Conservation (phyloP, 139 green algal species). For the Diplosphaera chodatii region DNA sequence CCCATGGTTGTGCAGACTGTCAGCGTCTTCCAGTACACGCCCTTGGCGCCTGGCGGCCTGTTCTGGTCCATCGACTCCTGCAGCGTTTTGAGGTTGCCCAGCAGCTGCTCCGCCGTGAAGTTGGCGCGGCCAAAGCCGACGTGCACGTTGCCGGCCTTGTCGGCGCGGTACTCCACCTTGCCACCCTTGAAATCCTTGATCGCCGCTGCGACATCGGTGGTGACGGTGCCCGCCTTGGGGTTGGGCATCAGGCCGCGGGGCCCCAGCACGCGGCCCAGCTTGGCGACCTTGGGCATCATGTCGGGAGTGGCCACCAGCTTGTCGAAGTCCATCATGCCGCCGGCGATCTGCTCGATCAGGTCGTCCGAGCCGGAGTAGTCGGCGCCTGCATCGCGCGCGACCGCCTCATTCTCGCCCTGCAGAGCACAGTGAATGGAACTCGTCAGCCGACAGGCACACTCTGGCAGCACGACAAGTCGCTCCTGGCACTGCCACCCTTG, state of each 20-base stretch:
- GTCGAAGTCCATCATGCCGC: slow-evolving; percentile 98
- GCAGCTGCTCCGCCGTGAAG: slow-evolving; percentile 79
- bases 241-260: slow-evolving; percentile 98
- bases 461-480: too few species aligned
- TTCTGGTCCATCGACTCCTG: slow-evolving; percentile 91
- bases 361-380: slow-evolving; percentile 89
- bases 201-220: slow-evolving; percentile 84
- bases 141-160: slow-evolving; percentile 98
- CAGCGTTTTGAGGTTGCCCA: slow-evolving; percentile 91
- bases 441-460: too few species aligned
- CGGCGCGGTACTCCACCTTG: slow-evolving; percentile 98
- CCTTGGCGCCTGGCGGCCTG: slow-evolving; percentile 89
- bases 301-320: slow-evolving; percentile 98
- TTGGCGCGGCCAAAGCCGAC: slow-evolving; percentile 85
- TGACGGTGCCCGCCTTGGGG: slow-evolving; percentile 99
- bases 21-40: slow-evolving; percentile 93
- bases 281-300: slow-evolving; percentile 99
- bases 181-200: slow-evolving; percentile 98
- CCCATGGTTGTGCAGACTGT: slow-evolving; percentile 96
- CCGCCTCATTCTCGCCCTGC: slow-evolving; percentile 61
- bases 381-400: slow-evolving; percentile 83
- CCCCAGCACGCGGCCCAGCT: slow-evolving; percentile 91
- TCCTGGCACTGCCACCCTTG: too few species aligned
- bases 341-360: slow-evolving; percentile 90
- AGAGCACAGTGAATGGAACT: too few species aligned